Evolutionary conservation across 2,329 filamentous ascomycete genomes (phyloP).

Genomic region (Penicillium verrucosum): DNA sequence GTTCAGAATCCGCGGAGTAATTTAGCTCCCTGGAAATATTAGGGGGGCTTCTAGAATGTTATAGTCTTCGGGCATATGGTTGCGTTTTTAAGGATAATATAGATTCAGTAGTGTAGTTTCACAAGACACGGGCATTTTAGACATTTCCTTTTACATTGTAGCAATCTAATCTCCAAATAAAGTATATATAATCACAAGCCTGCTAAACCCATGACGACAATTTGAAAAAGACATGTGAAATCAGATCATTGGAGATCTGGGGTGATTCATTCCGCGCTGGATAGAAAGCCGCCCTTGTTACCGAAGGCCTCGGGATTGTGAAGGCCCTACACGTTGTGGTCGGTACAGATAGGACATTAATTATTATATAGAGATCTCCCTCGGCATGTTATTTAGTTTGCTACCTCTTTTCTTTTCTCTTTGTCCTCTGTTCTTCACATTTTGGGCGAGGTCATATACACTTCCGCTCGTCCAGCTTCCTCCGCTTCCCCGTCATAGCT

Average conservation of each 20-base stretch:
- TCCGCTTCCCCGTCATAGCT: slow-evolving; percentile 39
- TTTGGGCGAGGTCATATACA: slow-evolving; percentile 10
- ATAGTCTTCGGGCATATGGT: not conserved
- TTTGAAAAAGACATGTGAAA: slow-evolving; percentile 21
- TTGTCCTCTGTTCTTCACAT: not conserved
- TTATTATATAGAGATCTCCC: slow-evolving; percentile 13
- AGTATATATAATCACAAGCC: slow-evolving; percentile 11
- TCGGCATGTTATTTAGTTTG: slow-evolving; percentile 2
- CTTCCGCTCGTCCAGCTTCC: slow-evolving; percentile 40
- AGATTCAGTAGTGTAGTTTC: slow-evolving; percentile 4
- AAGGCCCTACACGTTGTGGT: not conserved
- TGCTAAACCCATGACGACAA: slow-evolving; percentile 19
- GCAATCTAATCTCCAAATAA: not conserved
- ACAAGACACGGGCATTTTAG: not conserved
- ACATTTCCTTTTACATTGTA: not conserved
- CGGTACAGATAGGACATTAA: slow-evolving; percentile 1
- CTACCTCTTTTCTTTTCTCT: not conserved
- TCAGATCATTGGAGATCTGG: slow-evolving; percentile 18
- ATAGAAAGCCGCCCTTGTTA: slow-evolving; percentile 21
- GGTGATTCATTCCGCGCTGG: slow-evolving; percentile 10
- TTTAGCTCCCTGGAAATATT: slow-evolving; percentile 1
- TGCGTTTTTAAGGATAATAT: not conserved
- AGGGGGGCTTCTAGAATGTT: not conserved
- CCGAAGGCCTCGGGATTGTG: slow-evolving; percentile 29
- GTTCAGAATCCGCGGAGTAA: slow-evolving; percentile 12